Percentiles rank a stretch among this genome's conserved stretches.
Evolutionary conservation across 2,329 filamentous ascomycete species (phyloP).

Genomic region (Fusarium sp.): DNA sequence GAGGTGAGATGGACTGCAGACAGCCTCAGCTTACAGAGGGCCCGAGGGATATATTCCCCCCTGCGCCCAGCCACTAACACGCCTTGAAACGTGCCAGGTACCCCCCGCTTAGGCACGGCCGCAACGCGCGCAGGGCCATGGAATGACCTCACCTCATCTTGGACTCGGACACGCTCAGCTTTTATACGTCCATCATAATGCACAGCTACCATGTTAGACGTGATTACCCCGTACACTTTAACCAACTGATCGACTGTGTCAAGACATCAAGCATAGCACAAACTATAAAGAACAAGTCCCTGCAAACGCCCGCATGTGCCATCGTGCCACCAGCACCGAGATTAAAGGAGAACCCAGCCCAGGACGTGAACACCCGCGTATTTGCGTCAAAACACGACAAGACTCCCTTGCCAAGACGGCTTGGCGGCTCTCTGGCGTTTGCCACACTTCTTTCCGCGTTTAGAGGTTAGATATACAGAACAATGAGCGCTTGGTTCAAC

Average conservation of each 20-base stretch:
- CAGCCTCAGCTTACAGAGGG: conserved; percentile 1
- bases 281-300: conserved; percentile 6
- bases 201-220: conserved; percentile 2
- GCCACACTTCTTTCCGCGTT: background rate
- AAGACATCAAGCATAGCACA: conserved; percentile 6
- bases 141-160: conserved; percentile 23
- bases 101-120: conserved; percentile 3
- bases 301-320: background rate
- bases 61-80: conserved; percentile 28
- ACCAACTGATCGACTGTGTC: background rate
- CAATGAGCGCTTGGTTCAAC: background rate
- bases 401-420: conserved; percentile 30
- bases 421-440: conserved; percentile 16
- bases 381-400: conserved; percentile 9
- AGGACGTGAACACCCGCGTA: background rate
- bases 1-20: conserved; percentile 4
- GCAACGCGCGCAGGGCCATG: conserved; percentile 3
- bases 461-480: conserved; percentile 2
- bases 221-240: background rate
- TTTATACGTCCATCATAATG: background rate
- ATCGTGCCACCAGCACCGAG: conserved; percentile 3
- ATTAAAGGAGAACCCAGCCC: conserved; percentile 31
- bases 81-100: conserved; percentile 19
- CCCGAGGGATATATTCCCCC: conserved; percentile 3
- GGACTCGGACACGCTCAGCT: background rate